phyloP scores from a whole-genome alignment of 2,329 filamentous ascomycete genomes.

The Escovopsis sp. region DNA sequence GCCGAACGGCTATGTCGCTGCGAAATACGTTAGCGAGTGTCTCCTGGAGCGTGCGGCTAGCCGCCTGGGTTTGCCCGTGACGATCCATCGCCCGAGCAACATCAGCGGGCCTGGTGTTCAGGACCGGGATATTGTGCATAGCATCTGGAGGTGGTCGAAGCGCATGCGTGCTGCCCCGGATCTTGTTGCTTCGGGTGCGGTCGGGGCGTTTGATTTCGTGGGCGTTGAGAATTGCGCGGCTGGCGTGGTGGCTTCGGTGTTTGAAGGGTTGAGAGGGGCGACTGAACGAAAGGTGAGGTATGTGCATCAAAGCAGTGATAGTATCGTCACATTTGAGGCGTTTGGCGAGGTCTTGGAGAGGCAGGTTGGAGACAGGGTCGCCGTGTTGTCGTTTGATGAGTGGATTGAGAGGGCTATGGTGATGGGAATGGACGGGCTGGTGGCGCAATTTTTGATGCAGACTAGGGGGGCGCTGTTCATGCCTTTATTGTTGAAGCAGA shows the following conservation, averaged over 20 bases:
- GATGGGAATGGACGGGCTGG: not conserved
- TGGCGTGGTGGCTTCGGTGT: not conserved
- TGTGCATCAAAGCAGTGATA: not conserved
- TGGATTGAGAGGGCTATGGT: not conserved
- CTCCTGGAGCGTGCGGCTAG: not conserved
- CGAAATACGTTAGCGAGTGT: not conserved
- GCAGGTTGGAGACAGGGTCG: not conserved
- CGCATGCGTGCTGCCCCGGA: not conserved
- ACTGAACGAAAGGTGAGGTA: not conserved
- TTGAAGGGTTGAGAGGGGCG: not conserved
- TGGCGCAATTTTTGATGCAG: not conserved
- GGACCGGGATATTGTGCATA: not conserved
- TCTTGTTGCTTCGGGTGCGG: not conserved
- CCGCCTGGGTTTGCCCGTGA: constrained; percentile 1
- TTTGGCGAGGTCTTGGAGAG: not conserved
- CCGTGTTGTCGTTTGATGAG: not conserved
- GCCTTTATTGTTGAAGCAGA: not conserved
- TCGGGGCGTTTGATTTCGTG: not conserved
- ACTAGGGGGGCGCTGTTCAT: not conserved
- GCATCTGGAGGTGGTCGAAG: not conserved
- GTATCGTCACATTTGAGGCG: not conserved
- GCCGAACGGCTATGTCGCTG: not conserved
- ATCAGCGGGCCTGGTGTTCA: not conserved
- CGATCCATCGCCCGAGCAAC: constrained; percentile 2
- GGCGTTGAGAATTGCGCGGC: not conserved